Base-by-base conservation (phyloP, 2,329 filamentous ascomycete genomes). In the Talaromyces piceae region DNA sequence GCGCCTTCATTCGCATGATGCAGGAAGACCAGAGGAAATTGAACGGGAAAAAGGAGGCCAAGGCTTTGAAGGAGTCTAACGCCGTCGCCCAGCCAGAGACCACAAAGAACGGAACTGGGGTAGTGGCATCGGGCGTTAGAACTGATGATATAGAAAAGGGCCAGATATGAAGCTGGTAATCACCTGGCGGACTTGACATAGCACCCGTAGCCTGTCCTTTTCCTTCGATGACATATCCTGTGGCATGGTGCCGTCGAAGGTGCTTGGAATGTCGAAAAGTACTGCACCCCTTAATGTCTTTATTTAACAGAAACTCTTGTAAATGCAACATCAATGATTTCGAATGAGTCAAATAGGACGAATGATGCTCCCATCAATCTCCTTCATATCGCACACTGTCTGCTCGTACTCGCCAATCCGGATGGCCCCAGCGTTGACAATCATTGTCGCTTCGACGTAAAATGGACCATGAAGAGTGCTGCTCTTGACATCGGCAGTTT, bases 381-480 rank as follows among this genome's bases (percentile, higher is more conserved):
- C 64, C 49, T 64, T 60, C 26, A 63, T 57, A 50, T 72, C 67
- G 43, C 64, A 63, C 45, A 87, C 60, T 28, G 79, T 77, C 43
- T 68, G 73, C 67, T 91, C 84, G 64, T 95, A 96, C 41, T 78
- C 77, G 28, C 80, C 77, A 50, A 95, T 61, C 54, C 87, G 79
- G 56, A 96, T 66, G 4, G 84, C 79, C 1, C 86, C 87, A 11
- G 90, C 84, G 33, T 82, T 76, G 84, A 91, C 95, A 3, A 95
- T 66, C 61, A 90, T 73, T 43, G 93, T 67, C 1, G 88, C 89
- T 63, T 95, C 88, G 16, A 95, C 73, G 50, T 65, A 66, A 9
- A 71, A 5, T 27, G 41, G 20, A n/a, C 71, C 62, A 25, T 77
- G 67, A 49, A 56, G 11, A 31, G 37, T 20, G 4, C 41, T 26